Conservation (phyloP, 495 filamentous ascomycete species). For the Aspergillus coremiiformis region DNA sequence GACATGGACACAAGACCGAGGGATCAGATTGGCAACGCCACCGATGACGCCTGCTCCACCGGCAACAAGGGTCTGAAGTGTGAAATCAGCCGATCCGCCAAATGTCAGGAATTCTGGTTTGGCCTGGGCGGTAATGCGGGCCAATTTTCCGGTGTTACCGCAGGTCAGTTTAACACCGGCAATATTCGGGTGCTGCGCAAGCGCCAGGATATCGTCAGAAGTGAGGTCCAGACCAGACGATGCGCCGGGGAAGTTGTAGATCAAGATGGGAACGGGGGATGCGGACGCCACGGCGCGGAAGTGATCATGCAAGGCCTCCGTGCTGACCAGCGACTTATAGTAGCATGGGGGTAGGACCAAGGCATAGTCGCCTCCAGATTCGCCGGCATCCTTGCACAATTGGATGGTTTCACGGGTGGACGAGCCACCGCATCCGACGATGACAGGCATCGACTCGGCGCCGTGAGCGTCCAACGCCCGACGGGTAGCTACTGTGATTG, state of each 20-base stretch:
- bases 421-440: constrained; percentile 78
- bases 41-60: constrained; percentile 83
- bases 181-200: constrained; percentile 77
- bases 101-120: constrained; percentile 66
- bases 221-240: constrained; percentile 74
- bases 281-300: constrained; percentile 72
- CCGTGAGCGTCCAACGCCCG: constrained; percentile 65
- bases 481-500: constrained; percentile 67
- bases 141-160: constrained; percentile 89
- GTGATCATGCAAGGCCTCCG: constrained; percentile 56
- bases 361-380: constrained; percentile 73
- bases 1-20: constrained; percentile 63
- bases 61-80: constrained; percentile 72
- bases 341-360: constrained; percentile 82
- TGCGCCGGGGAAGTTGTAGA: constrained; percentile 90
- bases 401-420: constrained; percentile 82
- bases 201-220: constrained; percentile 68
- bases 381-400: constrained; percentile 66
- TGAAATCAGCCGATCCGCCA: constrained; percentile 87
- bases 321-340: constrained; percentile 59
- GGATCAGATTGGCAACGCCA: constrained; percentile 77
- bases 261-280: constrained; percentile 79
- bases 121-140: constrained; percentile 62
- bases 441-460: constrained; percentile 61
- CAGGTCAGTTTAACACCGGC: constrained; percentile 89